Conservation (phyloP, 1,284 basidiomycete genomes). For the Irpex lacteus region DNA sequence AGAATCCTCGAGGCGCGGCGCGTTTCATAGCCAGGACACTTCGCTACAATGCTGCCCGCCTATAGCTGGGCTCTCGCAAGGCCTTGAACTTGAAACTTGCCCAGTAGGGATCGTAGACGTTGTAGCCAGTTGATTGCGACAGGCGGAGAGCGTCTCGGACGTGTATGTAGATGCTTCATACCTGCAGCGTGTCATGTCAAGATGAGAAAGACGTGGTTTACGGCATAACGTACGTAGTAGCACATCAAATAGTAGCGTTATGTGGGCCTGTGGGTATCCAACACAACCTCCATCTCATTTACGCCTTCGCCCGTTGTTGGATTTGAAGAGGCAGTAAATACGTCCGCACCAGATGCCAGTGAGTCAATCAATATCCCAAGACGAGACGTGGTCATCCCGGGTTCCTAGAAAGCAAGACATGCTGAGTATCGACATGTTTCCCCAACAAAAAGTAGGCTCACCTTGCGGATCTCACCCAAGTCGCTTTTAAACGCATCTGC, state of each 20-base stretch:
- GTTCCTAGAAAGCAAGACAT: slow-evolving; percentile 48
- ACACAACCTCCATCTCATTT: slow-evolving; percentile 53
- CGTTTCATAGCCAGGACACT: slow-evolving; percentile 5
- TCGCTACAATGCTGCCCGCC: not conserved
- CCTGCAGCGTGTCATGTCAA: no score
- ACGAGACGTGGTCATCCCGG: slow-evolving; percentile 61
- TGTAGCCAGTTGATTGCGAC: no score
- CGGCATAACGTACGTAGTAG: not conserved
- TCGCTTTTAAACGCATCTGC: slow-evolving; percentile 79
- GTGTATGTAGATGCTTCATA: no score
- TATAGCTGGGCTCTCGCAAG: not conserved
- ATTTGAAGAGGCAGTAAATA: slow-evolving; percentile 46
- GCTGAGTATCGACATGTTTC: not conserved
- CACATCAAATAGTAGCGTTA: not conserved
- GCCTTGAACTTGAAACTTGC: no score
- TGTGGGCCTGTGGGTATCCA: slow-evolving; percentile 15
- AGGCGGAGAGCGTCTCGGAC: no score
- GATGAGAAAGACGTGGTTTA: not conserved
- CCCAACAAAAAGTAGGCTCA: slow-evolving; percentile 23
- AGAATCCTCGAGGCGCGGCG: slow-evolving; percentile 5
- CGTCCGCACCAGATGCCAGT: slow-evolving; percentile 70
- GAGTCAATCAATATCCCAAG: slow-evolving; percentile 74
- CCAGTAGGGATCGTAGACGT: no score
- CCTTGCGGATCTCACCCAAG: slow-evolving; percentile 75
- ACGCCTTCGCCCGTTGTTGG: slow-evolving; percentile 22